phyloP scores from a whole-genome alignment of 2,329 filamentous ascomycete species.

The Aplosporella prunicola region DNA sequence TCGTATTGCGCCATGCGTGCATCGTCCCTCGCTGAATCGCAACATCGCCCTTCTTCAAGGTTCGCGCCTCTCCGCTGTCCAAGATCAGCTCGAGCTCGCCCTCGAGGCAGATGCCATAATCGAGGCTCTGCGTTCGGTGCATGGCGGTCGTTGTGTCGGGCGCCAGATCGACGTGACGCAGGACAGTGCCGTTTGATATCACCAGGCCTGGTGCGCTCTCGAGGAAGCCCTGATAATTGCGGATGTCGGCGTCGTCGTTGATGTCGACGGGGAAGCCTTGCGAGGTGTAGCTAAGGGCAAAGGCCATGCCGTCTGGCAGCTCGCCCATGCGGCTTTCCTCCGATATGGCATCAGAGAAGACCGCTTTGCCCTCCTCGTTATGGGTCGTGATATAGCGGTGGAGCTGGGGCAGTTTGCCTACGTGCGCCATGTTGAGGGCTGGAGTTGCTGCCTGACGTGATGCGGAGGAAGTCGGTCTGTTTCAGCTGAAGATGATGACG shows the following conservation, averaged over 20 bases:
- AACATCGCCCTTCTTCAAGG: slow-evolving; percentile 11
- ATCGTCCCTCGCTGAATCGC: slow-evolving; percentile 10
- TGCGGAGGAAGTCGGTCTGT: too few relatives aligned
- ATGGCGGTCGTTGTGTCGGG: slow-evolving; percentile 28
- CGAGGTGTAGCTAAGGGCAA: slow-evolving; percentile 43
- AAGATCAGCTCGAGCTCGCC: slow-evolving; percentile 30
- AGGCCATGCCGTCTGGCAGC: slow-evolving; percentile 37
- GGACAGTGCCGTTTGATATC: slow-evolving; percentile 38
- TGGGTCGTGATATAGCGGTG: slow-evolving; percentile 30
- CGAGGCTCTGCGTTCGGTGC: slow-evolving; percentile 32
- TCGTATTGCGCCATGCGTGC: slow-evolving; percentile 9
- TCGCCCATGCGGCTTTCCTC: slow-evolving; percentile 28
- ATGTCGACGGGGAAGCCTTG: slow-evolving; percentile 39
- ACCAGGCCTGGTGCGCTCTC: slow-evolving; percentile 40
- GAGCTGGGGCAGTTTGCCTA: slow-evolving; percentile 23
- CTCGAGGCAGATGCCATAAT: slow-evolving; percentile 32
- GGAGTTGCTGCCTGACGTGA: too few relatives aligned
- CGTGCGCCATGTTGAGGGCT: slow-evolving; percentile 27
- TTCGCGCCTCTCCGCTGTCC: slow-evolving; percentile 28
- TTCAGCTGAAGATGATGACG: too few relatives aligned
- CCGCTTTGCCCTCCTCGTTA: slow-evolving; percentile 25
- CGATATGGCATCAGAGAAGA: slow-evolving; percentile 27
- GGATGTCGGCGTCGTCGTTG: slow-evolving; percentile 37
- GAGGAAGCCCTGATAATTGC: slow-evolving; percentile 37
- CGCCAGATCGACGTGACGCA: slow-evolving; percentile 32